Evolutionary conservation across 2,329 filamentous ascomycete species (phyloP), one percentile per base, ranked within the genome.

Genomic region (Aspergillus phoenicis): DNA sequence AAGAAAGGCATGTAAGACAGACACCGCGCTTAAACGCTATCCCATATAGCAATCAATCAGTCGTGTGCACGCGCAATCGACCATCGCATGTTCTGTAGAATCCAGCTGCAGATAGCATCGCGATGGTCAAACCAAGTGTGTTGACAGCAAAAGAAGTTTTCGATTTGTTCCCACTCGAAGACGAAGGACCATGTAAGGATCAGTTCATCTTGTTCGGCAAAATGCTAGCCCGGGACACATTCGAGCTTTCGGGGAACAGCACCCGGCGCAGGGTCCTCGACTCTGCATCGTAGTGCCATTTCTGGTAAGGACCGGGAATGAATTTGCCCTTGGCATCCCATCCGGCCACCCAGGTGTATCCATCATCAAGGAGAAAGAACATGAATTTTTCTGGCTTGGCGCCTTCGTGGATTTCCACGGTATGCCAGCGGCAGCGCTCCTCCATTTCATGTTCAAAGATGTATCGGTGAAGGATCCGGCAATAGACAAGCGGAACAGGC

Each of bases 281-380:
- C 55, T 75, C 72, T 38, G 74, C 61, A 60, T 83, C 81, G 49
- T 80, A 72, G 62, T 74, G 77, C 81, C 81, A 83, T 51, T 81
- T 78, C 57, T 80, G 78, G 66, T 83, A 83, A 4, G 80, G 81
- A 1, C 81, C 81, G 4, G 80, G 80, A 47, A 83, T 78, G 68
- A 83, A 83, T n/a, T 73, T 75, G 57, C 80, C 81, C 43, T 81
- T 70, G 22, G 76, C 72, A 65, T 83, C 80, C 80, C 81, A 83
- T 62, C 79, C 81, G 41, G 80, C 75, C 39, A 83, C 80, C 80
- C 81, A 83, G 57, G 78, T 76, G 49, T 78, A 68, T 38, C 78
- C 80, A 52, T 83, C 79, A 59, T 83, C 81, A 28, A 83, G 76
- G 11, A 73, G 77, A 71, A 83, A 83, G 71, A 83, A 83, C 59